Conservation (phyloP, 768 basidiomycete species). For the Phylloporus scabripes region DNA sequence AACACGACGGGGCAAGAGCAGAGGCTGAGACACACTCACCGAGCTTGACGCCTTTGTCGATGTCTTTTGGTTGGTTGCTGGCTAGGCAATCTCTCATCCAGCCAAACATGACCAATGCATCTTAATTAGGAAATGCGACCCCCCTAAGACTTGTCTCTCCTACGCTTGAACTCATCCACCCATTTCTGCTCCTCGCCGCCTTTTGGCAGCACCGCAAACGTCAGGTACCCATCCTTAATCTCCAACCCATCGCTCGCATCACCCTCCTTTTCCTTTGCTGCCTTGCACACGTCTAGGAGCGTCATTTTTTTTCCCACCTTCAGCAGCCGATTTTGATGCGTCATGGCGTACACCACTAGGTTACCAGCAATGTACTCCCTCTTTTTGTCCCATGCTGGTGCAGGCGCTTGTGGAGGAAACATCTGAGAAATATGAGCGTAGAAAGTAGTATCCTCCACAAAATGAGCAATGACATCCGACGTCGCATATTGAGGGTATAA, state of each 20-base stretch:
- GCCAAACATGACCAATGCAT: slow-evolving; percentile 30
- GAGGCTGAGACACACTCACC: slow-evolving; percentile 52
- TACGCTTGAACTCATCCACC: slow-evolving; percentile 82
- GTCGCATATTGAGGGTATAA: slow-evolving; percentile 87
- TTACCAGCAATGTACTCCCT: slow-evolving; percentile 59
- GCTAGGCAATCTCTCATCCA: slow-evolving; percentile 4
- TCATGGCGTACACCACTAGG: slow-evolving; percentile 81
- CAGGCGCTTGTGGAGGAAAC: slow-evolving; percentile 67
- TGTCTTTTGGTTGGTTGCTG: slow-evolving; percentile 24
- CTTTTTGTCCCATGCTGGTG: slow-evolving; percentile 72
- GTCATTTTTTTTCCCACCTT: slow-evolving; percentile 93
- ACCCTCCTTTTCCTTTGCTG: slow-evolving; percentile 54
- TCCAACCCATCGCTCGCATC: slow-evolving; percentile 74
- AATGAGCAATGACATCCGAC: slow-evolving; percentile 84
- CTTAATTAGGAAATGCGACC: slow-evolving; percentile 11
- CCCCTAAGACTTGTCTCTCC: slow-evolving; percentile 30
- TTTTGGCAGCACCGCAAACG: slow-evolving; percentile 73
- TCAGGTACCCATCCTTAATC: slow-evolving; percentile 75
- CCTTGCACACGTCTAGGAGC: slow-evolving; percentile 66
- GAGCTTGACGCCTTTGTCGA: slow-evolving; percentile 58
- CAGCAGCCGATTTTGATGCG: slow-evolving; percentile 65
- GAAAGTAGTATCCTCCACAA: slow-evolving; percentile 82
- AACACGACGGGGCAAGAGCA: slow-evolving; percentile 9
- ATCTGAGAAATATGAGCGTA: slow-evolving; percentile 69
- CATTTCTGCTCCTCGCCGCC: slow-evolving; percentile 75